phyloP scores from a whole-genome alignment of 495 filamentous ascomycete species.

The Podospora bellae-mahoneyi region DNA sequence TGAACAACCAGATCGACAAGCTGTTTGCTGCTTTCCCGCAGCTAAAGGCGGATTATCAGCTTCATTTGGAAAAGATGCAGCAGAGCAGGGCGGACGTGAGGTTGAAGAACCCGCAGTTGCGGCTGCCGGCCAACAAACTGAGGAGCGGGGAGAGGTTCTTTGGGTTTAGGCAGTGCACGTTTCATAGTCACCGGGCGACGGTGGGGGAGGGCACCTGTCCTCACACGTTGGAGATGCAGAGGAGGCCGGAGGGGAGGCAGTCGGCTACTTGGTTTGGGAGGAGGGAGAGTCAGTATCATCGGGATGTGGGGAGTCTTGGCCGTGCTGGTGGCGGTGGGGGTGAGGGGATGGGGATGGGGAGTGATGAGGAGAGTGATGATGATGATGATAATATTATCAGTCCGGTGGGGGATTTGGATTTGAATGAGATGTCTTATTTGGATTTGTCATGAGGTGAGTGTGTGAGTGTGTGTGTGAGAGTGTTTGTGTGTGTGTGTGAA shows the following conservation, averaged over 20 bases:
- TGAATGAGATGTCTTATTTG: conserved; percentile 28
- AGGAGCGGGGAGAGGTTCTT: conserved; percentile 46
- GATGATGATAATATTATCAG: conserved; percentile 28
- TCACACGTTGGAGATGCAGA: conserved; percentile 23
- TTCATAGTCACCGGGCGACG: conserved; percentile 44
- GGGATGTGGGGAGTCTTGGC: neutral
- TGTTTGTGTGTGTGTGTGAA: neutral
- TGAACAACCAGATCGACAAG: conserved; percentile 31
- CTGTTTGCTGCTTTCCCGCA: conserved; percentile 39
- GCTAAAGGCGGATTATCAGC: conserved; percentile 41
- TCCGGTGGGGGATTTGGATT: conserved; percentile 27
- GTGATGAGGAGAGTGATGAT: conserved; percentile 13
- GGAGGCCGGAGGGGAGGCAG: neutral
- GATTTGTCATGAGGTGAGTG: conserved; percentile 25
- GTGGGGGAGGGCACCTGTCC: conserved; percentile 45
- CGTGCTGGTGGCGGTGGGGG: conserved; percentile 3
- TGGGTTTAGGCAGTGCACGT: conserved; percentile 49
- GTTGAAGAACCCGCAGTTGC: conserved; percentile 50
- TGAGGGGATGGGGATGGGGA: conserved; percentile 6
- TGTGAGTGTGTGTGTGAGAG: neutral
- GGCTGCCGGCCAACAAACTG: conserved; percentile 44
- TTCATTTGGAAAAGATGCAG: conserved; percentile 43
- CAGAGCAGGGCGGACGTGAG: conserved; percentile 41
- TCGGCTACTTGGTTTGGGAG: conserved; percentile 12
- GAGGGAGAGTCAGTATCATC: neutral